phyloP scores from a whole-genome alignment of 495 filamentous ascomycete genomes.

The Aspergillus conjunctus region DNA sequence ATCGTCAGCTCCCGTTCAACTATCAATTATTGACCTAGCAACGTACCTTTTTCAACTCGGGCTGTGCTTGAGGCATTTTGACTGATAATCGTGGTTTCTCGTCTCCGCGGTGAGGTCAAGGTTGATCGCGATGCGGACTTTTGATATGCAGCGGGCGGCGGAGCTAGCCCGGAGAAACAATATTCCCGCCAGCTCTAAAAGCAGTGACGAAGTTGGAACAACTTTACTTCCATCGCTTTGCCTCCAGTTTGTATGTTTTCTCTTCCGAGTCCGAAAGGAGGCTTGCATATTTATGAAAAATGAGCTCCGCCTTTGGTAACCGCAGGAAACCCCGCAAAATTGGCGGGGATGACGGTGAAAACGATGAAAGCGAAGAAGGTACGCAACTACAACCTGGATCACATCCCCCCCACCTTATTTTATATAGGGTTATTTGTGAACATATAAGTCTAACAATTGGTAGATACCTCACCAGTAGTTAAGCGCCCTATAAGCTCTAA shows the following conservation, averaged over 20 bases:
- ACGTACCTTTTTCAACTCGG: constrained; percentile 94
- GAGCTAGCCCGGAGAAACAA: constrained; percentile 37
- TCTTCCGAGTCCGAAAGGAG: not conserved
- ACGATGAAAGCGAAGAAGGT: constrained; percentile 43
- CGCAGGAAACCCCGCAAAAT: constrained; percentile 77
- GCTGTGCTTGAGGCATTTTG: constrained; percentile 97
- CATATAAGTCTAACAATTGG: constrained; percentile 17
- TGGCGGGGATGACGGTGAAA: constrained; percentile 66
- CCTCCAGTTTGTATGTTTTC: too few relatives aligned
- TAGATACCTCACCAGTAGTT: constrained; percentile 41
- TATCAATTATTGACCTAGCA: not conserved
- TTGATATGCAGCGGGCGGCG: constrained; percentile 35
- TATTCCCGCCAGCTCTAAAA: constrained; percentile 36
- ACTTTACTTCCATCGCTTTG: too few relatives aligned
- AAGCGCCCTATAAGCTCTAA: constrained; percentile 51
- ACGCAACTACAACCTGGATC: not conserved
- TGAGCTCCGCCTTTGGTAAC: constrained; percentile 67
- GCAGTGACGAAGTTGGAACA: constrained; percentile 15
- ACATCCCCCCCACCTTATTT: too few relatives aligned
- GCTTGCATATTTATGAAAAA: constrained; percentile 28
- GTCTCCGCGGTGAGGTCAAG: constrained; percentile 17
- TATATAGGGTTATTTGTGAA: not conserved
- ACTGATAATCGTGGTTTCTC: constrained; percentile 27
- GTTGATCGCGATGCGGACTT: constrained; percentile 28
- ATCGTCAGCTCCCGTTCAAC: constrained; percentile 20